Percentiles rank a stretch among this genome's conserved stretches.
phyloP scores from a whole-genome alignment of 2,329 filamentous ascomycete species.

The Nemania sp. region DNA sequence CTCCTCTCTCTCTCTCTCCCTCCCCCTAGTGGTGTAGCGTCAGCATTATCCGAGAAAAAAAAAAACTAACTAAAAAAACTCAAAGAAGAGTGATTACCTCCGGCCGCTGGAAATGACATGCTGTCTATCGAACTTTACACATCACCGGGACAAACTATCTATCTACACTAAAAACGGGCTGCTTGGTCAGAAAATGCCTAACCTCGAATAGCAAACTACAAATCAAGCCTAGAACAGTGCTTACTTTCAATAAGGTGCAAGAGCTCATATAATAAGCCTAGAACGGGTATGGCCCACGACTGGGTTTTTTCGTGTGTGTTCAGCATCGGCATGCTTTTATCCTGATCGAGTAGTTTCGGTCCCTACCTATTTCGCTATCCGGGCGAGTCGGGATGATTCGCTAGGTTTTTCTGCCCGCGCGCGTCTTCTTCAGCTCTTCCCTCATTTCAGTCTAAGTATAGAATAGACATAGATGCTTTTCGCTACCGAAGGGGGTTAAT shows the following conservation, averaged over 20 bases:
- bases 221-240: no score
- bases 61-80: no score
- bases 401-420: background rate
- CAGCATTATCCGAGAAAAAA: slow-evolving; percentile 21
- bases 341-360: slow-evolving; percentile 1
- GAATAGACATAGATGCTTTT: background rate
- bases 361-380: slow-evolving; percentile 14
- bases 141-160: no score
- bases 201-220: no score
- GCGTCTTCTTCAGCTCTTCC: background rate
- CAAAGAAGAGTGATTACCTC: no score
- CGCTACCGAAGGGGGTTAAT: background rate
- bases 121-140: no score
- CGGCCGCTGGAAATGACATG: no score
- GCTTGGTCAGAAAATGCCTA: no score
- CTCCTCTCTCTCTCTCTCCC: no score
- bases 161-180: no score
- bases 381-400: background rate
- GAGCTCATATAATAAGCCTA: no score
- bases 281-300: background rate
- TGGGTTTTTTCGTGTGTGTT: background rate
- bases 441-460: background rate
- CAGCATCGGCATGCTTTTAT: background rate
- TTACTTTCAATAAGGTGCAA: no score
- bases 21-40: slow-evolving; percentile 16